These are phyloP conservation scores for Tritrichomonas musculus DNA, from an alignment of 208 protist species.

Conservation along the genomic window DNA sequence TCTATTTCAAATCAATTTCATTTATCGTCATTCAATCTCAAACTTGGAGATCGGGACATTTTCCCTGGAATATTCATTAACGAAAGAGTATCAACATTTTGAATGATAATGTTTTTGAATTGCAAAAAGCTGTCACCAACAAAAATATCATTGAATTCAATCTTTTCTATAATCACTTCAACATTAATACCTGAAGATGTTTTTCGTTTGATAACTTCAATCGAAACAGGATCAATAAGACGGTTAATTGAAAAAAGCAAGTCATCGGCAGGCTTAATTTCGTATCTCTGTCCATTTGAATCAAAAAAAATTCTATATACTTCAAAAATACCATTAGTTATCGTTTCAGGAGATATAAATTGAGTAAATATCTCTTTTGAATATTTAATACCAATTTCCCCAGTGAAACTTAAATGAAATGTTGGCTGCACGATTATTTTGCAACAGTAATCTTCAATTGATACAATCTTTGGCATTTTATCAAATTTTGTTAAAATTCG, in stretches of 20 bases:
- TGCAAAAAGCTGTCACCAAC: background rate
- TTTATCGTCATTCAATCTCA: too few relatives aligned
- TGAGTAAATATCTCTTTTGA: background rate
- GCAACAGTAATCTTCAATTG: background rate
- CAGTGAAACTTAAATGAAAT: background rate
- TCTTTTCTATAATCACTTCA: background rate
- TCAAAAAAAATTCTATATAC: background rate
- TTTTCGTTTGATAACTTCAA: background rate
- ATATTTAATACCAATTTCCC: background rate
- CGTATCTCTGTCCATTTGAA: background rate
- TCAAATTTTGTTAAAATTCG: background rate
- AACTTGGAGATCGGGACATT: background rate
- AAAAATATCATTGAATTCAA: background rate
- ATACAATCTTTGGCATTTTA: background rate
- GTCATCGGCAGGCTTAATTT: background rate
- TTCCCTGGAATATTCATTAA: background rate
- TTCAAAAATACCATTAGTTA: background rate
- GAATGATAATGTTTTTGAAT: background rate
- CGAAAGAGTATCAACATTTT: background rate
- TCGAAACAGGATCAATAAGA: background rate
- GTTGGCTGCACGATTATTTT: background rate
- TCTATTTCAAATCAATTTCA: too few relatives aligned
- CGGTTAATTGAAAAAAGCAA: background rate
- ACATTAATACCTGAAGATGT: background rate
- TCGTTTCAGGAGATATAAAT: background rate